phyloP scores from a whole-genome alignment of 2,329 filamentous ascomycete genomes.

The Claviceps sp. region DNA sequence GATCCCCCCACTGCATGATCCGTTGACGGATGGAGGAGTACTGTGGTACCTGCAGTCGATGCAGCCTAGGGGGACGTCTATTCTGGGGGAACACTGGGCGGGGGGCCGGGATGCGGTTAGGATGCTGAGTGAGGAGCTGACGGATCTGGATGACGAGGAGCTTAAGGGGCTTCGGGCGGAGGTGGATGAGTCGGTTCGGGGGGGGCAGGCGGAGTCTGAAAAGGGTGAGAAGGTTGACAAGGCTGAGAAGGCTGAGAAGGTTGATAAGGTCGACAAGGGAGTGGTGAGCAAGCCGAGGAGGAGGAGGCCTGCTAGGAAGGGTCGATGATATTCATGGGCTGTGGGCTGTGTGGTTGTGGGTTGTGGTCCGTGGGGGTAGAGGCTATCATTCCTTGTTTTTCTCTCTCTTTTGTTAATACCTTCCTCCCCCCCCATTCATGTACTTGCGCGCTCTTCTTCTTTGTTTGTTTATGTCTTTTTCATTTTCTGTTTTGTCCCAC shows the following conservation, averaged over 20 bases:
- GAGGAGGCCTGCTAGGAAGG: constrained; percentile 22
- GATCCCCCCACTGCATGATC: constrained; percentile 24
- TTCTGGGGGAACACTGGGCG: constrained; percentile 53
- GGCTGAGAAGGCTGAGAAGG: no score
- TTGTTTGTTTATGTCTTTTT: neutral
- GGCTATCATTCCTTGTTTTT: no score
- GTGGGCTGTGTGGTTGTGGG: no score
- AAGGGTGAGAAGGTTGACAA: no score
- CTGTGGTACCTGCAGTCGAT: constrained; percentile 81
- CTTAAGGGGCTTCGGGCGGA: constrained; percentile 54
- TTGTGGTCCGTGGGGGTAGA: no score
- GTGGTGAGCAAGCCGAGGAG: constrained; percentile 17
- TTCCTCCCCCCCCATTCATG: no score
- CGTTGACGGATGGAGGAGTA: constrained; percentile 60
- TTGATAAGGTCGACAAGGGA: neutral
- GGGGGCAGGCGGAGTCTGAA: no score
- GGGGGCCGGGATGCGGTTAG: constrained; percentile 54
- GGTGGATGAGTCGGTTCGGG: constrained; percentile 28
- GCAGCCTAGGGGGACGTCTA: constrained; percentile 65
- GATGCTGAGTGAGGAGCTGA: constrained; percentile 71
- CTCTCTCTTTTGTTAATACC: no score
- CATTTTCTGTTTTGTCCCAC: neutral
- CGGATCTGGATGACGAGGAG: constrained; percentile 85
- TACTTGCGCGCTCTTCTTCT: neutral
- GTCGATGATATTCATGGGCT: constrained; percentile 10